Percentiles rank a stretch among this genome's conserved stretches.
phyloP scores from a whole-genome alignment of 2,329 filamentous ascomycete genomes.

The Fusarium irregulare region DNA sequence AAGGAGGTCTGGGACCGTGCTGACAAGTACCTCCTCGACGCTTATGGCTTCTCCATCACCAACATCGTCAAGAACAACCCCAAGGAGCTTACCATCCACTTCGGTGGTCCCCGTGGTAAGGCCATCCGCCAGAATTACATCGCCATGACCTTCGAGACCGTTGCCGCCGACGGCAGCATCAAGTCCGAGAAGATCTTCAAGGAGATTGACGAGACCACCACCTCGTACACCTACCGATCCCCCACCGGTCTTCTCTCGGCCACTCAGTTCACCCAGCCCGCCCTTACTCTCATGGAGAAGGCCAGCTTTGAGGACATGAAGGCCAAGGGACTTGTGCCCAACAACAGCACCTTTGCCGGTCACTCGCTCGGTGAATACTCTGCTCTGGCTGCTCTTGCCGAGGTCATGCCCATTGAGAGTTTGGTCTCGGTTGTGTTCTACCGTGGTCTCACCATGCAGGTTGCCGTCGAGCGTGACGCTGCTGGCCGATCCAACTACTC shows the following conservation, averaged over 20 bases:
- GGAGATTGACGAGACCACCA: slow-evolving; percentile 91
- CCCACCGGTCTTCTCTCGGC: slow-evolving; percentile 94
- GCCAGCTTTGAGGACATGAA: slow-evolving; percentile 99
- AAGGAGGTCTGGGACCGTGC: slow-evolving; percentile 98
- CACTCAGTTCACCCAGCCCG: slow-evolving; percentile 98
- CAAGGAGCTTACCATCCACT: slow-evolving; percentile 98
- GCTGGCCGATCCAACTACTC: slow-evolving; percentile 96
- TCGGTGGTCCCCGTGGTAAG: slow-evolving; percentile 95
- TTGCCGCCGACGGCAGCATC: slow-evolving; percentile 88
- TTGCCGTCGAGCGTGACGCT: slow-evolving; percentile 95
- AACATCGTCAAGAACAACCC: slow-evolving; percentile 99
- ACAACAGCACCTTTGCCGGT: slow-evolving; percentile 96
- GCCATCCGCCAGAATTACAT: slow-evolving; percentile 99
- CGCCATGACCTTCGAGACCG: slow-evolving; percentile 99
- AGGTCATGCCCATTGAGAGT: slow-evolving; percentile 99
- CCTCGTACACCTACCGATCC: slow-evolving; percentile 96
- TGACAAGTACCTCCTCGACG: slow-evolving; percentile 98
- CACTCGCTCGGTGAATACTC: slow-evolving; percentile 99
- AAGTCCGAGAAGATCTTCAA: slow-evolving; percentile 99
- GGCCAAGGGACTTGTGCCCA: slow-evolving; percentile 92
- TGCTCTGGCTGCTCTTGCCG: slow-evolving; percentile 91
- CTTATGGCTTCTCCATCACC: slow-evolving; percentile 98
- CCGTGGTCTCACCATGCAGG: slow-evolving; percentile 98
- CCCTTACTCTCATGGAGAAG: slow-evolving; percentile 99
- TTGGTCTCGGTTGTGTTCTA: slow-evolving; percentile 99